These are phyloP conservation scores for Sambucus nigra DNA, from an alignment of 129 eudicot species.

Conservation along the genomic window DNA sequence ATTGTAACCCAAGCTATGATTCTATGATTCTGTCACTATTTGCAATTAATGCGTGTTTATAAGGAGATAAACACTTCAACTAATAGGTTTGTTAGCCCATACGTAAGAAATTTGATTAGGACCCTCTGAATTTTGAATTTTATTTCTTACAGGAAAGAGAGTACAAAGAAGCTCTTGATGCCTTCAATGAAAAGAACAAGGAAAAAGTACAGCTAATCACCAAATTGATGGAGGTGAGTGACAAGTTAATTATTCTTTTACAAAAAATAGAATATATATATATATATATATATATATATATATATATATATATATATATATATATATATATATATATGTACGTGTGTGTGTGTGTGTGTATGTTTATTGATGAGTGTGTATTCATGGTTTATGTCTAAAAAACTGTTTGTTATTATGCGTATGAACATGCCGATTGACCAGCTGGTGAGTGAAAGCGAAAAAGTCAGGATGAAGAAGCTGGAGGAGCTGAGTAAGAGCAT, in stretches of 20 bases:
- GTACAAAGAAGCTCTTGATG: slow-evolving; percentile 91
- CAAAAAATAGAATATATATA: neutral
- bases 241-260: slow-evolving; percentile 14
- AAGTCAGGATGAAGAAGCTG: slow-evolving; percentile 92
- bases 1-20: neutral
- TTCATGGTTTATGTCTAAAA: neutral
- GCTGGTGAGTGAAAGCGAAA: slow-evolving; percentile 98
- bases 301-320: too few species aligned
- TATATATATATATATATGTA: too few species aligned
- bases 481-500: slow-evolving; percentile 96
- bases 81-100: neutral
- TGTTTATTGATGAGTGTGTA: too few species aligned
- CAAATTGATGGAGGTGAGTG: slow-evolving; percentile 86
- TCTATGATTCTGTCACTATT: neutral
- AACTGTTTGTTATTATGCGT: neutral
- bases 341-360: too few species aligned
- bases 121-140: slow-evolving; percentile 12
- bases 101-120: neutral
- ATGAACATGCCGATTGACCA: slow-evolving; percentile 39
- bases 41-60: neutral
- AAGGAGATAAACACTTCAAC: neutral
- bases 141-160: slow-evolving; percentile 57
- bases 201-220: slow-evolving; percentile 91
- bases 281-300: neutral
- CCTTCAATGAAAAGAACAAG: slow-evolving; percentile 93